Evolutionary conservation across 495 filamentous ascomycete species (phyloP), one percentile per base, ranked within the genome.

Genomic region (Margaritispora aquatica): DNA sequence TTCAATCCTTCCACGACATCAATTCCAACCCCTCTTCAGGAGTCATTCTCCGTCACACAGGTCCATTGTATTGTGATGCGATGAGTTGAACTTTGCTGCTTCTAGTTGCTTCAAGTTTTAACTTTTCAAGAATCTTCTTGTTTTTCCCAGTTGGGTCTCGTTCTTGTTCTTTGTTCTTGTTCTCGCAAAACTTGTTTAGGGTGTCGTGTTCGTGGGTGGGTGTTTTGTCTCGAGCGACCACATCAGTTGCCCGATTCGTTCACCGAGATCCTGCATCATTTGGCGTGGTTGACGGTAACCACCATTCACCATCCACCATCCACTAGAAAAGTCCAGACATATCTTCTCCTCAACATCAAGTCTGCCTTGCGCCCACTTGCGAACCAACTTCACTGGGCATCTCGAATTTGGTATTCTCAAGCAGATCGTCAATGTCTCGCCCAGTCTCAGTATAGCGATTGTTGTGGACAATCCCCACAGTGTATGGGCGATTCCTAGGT

Each of bases 361-460:
- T 57, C 55, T 57, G 55, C 55, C 55, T 57, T 34, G 44, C 22
- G 55, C 15, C n/a, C n/a, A 17, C 20, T 54, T 36, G 52, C 52
- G 52, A 54, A 54, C 52, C 52, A 54, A 21, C 52, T 54, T 9
- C 29, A 8, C 3, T 15, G n/a, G 61, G 64, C 66, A 61, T 49
- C 48, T 53, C 55, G 13, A 51, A 38, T 44, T 44, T n/a, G 10
- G 38, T 15, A 3, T 17, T 9, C 15, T 44, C 38, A 44, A n/a
- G n/a, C n/a, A n/a, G n/a, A n/a, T n/a, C 17, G 8, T 48, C 17
- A 13, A 26, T 58, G 29, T 26, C n/a, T 59, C 51, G 63, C 58
- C 63, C 59, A 21, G 55, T 36, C 10, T 20, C 41, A 24, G 55
- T 54, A 38, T 47, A 26, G 15, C 27, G 26, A 22, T 19, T 44